A percentile compares a stretch with the other conserved stretches of the same genome.
Evolutionary conservation across 2,329 filamentous ascomycete genomes (phyloP).

Genomic region (Hymenoscyphus infarciens): DNA sequence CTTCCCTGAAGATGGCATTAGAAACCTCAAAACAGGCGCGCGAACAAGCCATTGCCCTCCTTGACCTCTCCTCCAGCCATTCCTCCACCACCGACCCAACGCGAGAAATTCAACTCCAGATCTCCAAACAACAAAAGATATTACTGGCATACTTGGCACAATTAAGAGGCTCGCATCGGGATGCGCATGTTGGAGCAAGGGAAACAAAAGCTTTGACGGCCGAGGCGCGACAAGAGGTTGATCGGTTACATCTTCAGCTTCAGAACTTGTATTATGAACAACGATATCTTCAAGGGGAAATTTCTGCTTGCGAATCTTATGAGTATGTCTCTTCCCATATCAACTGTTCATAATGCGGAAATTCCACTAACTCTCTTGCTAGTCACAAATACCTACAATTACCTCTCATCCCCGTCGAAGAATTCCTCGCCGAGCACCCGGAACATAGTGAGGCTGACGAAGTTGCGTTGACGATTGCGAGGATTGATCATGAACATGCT

Average conservation of each 20-base stretch:
- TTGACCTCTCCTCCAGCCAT: conserved; percentile 58
- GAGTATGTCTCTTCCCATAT: conserved; percentile 63
- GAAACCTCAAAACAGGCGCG: conserved; percentile 70
- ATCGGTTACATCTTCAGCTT: conserved; percentile 83
- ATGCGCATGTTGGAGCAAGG: conserved; percentile 75
- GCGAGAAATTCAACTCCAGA: conserved; percentile 51
- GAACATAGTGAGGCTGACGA: conserved; percentile 70
- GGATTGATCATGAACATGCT: conserved; percentile 85
- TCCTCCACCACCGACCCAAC: conserved; percentile 42
- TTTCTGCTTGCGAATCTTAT: conserved; percentile 83
- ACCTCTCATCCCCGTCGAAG: conserved; percentile 76
- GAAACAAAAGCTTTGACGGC: conserved; percentile 83
- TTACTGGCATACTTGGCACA: conserved; percentile 76
- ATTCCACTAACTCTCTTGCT: conserved; percentile 21
- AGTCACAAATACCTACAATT: conserved; percentile 87
- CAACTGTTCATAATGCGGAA: background rate
- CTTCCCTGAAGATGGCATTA: conserved; percentile 64
- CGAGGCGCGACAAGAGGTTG: conserved; percentile 85
- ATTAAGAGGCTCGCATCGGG: conserved; percentile 77
- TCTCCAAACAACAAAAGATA: conserved; percentile 74
- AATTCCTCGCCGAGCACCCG: conserved; percentile 74
- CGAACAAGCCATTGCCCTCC: conserved; percentile 64
- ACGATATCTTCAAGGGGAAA: conserved; percentile 84
- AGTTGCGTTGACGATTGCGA: conserved; percentile 79
- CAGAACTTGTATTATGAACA: conserved; percentile 98